Evolutionary conservation across 495 filamentous ascomycete genomes (phyloP).

Genomic region (Haplographium delicatum): DNA sequence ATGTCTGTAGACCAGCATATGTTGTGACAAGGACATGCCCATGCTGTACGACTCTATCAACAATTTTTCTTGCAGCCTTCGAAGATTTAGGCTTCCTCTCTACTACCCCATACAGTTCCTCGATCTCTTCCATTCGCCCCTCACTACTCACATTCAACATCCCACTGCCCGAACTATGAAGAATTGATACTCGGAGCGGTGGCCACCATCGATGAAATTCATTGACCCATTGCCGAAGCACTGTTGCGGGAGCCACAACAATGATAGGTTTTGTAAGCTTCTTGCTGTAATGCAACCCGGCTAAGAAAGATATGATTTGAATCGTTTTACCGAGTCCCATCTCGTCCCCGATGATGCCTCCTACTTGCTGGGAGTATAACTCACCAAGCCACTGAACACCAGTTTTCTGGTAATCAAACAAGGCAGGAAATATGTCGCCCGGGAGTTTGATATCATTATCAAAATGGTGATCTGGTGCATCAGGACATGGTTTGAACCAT

Average conservation of each 20-base stretch:
- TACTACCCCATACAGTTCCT: constrained; percentile 35
- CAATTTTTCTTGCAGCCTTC: constrained; percentile 68
- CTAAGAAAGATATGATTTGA: constrained; percentile 86
- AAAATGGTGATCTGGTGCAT: constrained; percentile 63
- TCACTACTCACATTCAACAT: constrained; percentile 81
- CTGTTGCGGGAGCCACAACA: constrained; percentile 86
- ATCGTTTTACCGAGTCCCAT: constrained; percentile 98
- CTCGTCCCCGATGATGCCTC: constrained; percentile 94
- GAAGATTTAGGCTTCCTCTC: constrained; percentile 40
- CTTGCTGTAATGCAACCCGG: constrained; percentile 83
- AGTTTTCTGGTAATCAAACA: constrained; percentile 95
- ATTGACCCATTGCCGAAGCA: constrained; percentile 95
- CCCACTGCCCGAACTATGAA: constrained; percentile 91
- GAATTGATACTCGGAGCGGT: constrained; percentile 83
- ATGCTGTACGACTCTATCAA: constrained; percentile 74
- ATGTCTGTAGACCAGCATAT: constrained; percentile 87
- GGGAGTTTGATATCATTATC: constrained; percentile 74
- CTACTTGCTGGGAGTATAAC: constrained; percentile 79
- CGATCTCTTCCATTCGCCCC: constrained; percentile 63
- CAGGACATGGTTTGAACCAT: constrained; percentile 83
- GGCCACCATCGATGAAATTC: constrained; percentile 99
- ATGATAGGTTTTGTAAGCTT: constrained; percentile 78
- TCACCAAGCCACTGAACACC: constrained; percentile 97
- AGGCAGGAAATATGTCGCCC: constrained; percentile 81
- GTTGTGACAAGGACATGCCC: constrained; percentile 94